Conservation (phyloP, 2,329 filamentous ascomycete species). For the Monosporascus sp. region DNA sequence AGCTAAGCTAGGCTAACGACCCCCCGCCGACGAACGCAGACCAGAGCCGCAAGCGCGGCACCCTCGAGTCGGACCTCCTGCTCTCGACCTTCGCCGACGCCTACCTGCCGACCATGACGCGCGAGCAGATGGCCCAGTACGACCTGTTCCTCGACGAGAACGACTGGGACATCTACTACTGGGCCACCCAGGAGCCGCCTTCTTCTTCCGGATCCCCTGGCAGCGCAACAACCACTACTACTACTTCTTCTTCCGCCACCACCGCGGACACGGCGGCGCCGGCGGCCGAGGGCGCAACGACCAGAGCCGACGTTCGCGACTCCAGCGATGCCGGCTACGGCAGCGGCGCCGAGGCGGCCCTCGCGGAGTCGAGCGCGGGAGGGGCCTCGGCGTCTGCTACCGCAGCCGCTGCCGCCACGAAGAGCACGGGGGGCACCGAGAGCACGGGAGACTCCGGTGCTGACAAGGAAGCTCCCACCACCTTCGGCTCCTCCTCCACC, state of each 20-base stretch:
- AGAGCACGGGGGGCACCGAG: slow-evolving; percentile 18
- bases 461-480: slow-evolving; percentile 3
- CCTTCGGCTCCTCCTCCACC: slow-evolving; percentile 14
- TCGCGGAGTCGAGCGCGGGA: neutral
- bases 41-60: slow-evolving; percentile 94
- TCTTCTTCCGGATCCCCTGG: slow-evolving; percentile 46
- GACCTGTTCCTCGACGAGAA: slow-evolving; percentile 96
- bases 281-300: slow-evolving; percentile 31
- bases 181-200: slow-evolving; percentile 81
- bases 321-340: slow-evolving; percentile 14
- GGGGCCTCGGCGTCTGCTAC: slow-evolving; percentile 7
- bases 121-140: slow-evolving; percentile 72
- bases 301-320: slow-evolving; percentile 52
- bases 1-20: neutral
- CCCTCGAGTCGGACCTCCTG: slow-evolving; percentile 90
- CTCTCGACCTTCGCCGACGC: slow-evolving; percentile 89
- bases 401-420: slow-evolving; percentile 11
- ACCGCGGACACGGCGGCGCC: slow-evolving; percentile 10
- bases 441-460: too few relatives aligned
- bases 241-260: slow-evolving; percentile 16
- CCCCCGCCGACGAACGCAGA: slow-evolving; percentile 48
- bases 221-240: slow-evolving; percentile 6
- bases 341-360: slow-evolving; percentile 13
- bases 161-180: slow-evolving; percentile 99
- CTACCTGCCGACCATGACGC: slow-evolving; percentile 69